Conservation (phyloP, 257 asterid genomes). For the Plectranthus barbatus region DNA sequence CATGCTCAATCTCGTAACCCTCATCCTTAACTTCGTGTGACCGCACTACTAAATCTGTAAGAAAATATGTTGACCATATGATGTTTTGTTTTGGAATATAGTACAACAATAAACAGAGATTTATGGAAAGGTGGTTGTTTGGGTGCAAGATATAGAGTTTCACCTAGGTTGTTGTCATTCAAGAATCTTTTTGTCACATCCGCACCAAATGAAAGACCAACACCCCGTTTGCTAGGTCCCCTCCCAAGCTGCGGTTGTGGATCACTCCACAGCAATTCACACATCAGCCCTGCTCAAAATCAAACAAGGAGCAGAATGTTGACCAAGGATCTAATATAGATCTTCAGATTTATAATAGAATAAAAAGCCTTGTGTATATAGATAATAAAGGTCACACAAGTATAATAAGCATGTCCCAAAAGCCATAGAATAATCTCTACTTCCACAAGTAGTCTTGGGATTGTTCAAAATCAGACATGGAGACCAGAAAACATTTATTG, state of each 20-base stretch:
- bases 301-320: too few species aligned
- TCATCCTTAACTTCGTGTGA: conserved; percentile 99
- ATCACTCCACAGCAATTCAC: conserved; percentile 98
- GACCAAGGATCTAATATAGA: too few species aligned
- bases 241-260: conserved; percentile 99
- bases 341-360: too few species aligned
- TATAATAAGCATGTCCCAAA: too few species aligned
- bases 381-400: too few species aligned
- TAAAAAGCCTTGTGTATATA: too few species aligned
- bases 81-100: neutral
- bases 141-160: neutral
- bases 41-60: conserved; percentile 89
- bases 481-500: too few species aligned
- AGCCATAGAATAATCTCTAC: too few species aligned
- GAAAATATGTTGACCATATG: neutral
- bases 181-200: conserved; percentile 86
- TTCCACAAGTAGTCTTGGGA: too few species aligned
- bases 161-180: conserved; percentile 86
- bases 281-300: conserved; percentile 66
- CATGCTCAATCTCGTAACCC: conserved; percentile 95
- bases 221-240: conserved; percentile 99
- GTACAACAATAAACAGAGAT: neutral
- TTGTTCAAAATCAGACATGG: too few species aligned
- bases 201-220: conserved; percentile 89
- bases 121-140: neutral